These are phyloP conservation scores for Leccinum boreale DNA, from an alignment of 768 basidiomycete species.

Conservation along the genomic window DNA sequence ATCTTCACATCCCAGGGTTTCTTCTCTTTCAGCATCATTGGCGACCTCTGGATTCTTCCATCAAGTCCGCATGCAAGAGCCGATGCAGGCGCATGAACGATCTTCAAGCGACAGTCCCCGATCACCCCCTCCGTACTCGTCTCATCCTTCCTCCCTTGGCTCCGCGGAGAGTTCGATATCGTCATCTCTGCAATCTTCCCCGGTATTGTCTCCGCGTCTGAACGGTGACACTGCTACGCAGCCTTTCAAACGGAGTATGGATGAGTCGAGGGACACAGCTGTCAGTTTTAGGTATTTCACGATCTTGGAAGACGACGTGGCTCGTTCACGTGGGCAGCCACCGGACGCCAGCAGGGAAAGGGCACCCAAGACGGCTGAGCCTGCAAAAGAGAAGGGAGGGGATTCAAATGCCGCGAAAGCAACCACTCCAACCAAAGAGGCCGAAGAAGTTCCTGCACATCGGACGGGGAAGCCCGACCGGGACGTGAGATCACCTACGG, in stretches of 20 bases:
- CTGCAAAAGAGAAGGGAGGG: conserved; percentile 6
- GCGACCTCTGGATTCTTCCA: conserved; percentile 53
- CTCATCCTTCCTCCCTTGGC: conserved; percentile 32
- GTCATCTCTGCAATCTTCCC: conserved; percentile 18
- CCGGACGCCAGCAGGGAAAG: conserved; percentile 10
- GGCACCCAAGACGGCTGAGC: conserved; percentile 2
- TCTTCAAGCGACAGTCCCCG: conserved; percentile 18
- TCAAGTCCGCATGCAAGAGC: conserved; percentile 39
- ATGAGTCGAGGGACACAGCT: conserved; percentile 42
- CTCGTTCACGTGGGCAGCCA: conserved; percentile 24
- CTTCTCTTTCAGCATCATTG: conserved; percentile 71
- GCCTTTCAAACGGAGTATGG: conserved; percentile 47
- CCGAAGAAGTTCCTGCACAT: conserved; percentile 9
- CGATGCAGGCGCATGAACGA: conserved; percentile 12
- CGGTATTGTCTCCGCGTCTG: conserved; percentile 19
- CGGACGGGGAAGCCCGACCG: conserved; percentile 18
- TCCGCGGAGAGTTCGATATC: conserved; percentile 23
- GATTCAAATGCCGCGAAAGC: conserved; percentile 12
- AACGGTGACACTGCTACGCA: conserved; percentile 28
- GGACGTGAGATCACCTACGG: conserved; percentile 25
- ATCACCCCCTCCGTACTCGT: conserved; percentile 36
- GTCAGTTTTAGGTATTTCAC: conserved; percentile 47
- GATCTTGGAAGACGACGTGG: conserved; percentile 41
- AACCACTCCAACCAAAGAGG: conserved; percentile 6
- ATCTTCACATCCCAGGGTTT: conserved; percentile 42